These are phyloP conservation scores for Cytospora schulzeri DNA, from an alignment of 2,329 filamentous ascomycete species.

Conservation along the genomic window DNA sequence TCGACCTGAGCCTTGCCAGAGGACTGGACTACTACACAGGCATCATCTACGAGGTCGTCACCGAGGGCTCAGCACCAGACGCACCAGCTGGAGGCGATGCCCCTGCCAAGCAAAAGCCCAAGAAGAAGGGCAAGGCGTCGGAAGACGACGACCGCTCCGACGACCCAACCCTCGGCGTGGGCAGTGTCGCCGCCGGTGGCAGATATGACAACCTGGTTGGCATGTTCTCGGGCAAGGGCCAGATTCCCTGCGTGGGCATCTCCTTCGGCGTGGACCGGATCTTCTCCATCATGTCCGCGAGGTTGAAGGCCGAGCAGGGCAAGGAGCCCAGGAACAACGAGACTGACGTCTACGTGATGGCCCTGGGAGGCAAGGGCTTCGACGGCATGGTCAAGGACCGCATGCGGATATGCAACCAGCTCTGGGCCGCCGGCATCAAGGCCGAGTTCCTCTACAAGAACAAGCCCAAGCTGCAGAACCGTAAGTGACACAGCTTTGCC, in stretches of 20 bases:
- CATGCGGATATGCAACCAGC: slow-evolving; percentile 72
- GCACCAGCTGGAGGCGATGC: slow-evolving; percentile 39
- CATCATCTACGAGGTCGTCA: slow-evolving; percentile 36
- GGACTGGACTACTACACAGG: slow-evolving; percentile 81
- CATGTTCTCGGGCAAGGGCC: slow-evolving; percentile 77
- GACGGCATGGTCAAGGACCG: slow-evolving; percentile 79
- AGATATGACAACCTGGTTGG: slow-evolving; percentile 87
- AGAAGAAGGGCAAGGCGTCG: slow-evolving; percentile 54
- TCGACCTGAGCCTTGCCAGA: slow-evolving; percentile 86
- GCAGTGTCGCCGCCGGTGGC: slow-evolving; percentile 83
- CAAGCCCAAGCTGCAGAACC: slow-evolving; percentile 83
- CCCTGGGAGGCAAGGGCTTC: slow-evolving; percentile 85
- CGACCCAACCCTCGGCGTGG: slow-evolving; percentile 80
- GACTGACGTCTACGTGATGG: slow-evolving; percentile 93
- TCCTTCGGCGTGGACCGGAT: slow-evolving; percentile 92
- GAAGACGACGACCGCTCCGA: slow-evolving; percentile 69
- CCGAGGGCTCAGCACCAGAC: slow-evolving; percentile 37
- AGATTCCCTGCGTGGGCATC: slow-evolving; percentile 84
- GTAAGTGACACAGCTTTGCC: neutral
- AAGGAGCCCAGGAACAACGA: slow-evolving; percentile 53
- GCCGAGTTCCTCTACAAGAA: slow-evolving; percentile 88
- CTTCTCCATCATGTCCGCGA: slow-evolving; percentile 81
- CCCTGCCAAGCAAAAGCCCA: slow-evolving; percentile 43
- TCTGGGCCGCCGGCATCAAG: slow-evolving; percentile 91
- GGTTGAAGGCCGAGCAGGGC: slow-evolving; percentile 65